Evolutionary conservation across 441 rosid species (phyloP), one percentile per base, ranked within the genome.

Genomic region (Biscutella laevigata): DNA sequence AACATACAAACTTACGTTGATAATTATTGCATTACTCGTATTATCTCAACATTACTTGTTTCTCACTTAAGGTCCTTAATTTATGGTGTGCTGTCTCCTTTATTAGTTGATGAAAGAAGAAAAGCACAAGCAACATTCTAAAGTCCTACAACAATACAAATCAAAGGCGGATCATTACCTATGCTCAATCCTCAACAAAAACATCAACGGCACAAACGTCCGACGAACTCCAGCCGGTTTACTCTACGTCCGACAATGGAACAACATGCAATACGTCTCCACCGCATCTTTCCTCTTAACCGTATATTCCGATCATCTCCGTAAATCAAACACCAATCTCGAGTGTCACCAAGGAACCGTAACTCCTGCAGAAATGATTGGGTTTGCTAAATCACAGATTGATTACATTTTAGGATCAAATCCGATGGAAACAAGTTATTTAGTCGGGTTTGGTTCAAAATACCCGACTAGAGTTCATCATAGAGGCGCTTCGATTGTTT

Each of bases 261-360:
- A 91, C 77, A 91, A 91, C 59, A 85, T 91, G 96, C 98, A 91
- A 57, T 88, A 91, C 26, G 95, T 88, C 2, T 80, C 98, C 0
- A 76, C 96, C 0, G 80, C 98, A 0, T 64, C 85, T 0, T 91
- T 91, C 64, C 95, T 88, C 39, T 78, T 91, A 38, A 80, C 87
- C 1, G 11, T 77, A 6, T 88, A 91, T 72, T 87, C 96, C 0
- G 82, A 77, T 28, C 71, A 77, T 56, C 86, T 91, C 11, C 53
- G 32, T 0, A 25, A 55, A 33, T 56, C 80, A 11, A 62, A 67
- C 45, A 65, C 52, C 24, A 46, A 42, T 21, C 86, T 91, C 6
- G 12, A 33, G 0, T 91, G 98, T 61, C 71, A 56, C 7, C 33
- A 67, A 6, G 94, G 84, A 34, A 27, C 54, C 0, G 58, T 83